Evolutionary conservation across 2,329 filamentous ascomycete species (phyloP).

Genomic region (Botryotinia calthae): DNA sequence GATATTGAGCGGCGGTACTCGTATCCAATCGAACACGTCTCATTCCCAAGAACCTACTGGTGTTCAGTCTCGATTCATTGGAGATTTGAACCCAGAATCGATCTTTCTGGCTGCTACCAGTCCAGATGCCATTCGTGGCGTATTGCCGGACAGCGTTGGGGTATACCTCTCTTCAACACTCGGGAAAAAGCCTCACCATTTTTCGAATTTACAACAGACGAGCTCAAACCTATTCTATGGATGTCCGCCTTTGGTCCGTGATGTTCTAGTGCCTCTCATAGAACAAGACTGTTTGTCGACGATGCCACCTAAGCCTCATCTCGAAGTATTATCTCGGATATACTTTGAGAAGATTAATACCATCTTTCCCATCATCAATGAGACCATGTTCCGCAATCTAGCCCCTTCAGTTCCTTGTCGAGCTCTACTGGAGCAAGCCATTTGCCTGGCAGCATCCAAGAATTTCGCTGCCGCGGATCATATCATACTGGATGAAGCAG

Average conservation of each 20-base stretch:
- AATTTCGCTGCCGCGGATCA: slow-evolving; percentile 47
- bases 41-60: not conserved
- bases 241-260: slow-evolving; percentile 26
- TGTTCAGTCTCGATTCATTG: slow-evolving; percentile 49
- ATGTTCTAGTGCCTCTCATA: slow-evolving; percentile 30
- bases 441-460: slow-evolving; percentile 54
- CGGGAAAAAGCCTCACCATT: slow-evolving; percentile 5
- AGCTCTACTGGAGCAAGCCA: slow-evolving; percentile 50
- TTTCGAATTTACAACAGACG: slow-evolving; percentile 15
- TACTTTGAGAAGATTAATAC: slow-evolving; percentile 38
- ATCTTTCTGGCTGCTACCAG: slow-evolving; percentile 57
- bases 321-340: slow-evolving; percentile 45
- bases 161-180: slow-evolving; percentile 48
- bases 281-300: slow-evolving; percentile 42
- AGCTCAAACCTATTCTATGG: slow-evolving; percentile 27
- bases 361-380: slow-evolving; percentile 35
- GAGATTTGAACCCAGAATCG: slow-evolving; percentile 58
- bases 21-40: slow-evolving; percentile 8
- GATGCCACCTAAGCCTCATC: slow-evolving; percentile 49
- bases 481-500: slow-evolving; percentile 36
- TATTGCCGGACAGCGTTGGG: slow-evolving; percentile 52
- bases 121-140: slow-evolving; percentile 40
- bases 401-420: slow-evolving; percentile 37
- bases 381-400: slow-evolving; percentile 39
- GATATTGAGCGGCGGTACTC: slow-evolving; percentile 16